phyloP scores from a whole-genome alignment of 805 yeast genomes.

The Metschnikowia bowlesiae region DNA sequence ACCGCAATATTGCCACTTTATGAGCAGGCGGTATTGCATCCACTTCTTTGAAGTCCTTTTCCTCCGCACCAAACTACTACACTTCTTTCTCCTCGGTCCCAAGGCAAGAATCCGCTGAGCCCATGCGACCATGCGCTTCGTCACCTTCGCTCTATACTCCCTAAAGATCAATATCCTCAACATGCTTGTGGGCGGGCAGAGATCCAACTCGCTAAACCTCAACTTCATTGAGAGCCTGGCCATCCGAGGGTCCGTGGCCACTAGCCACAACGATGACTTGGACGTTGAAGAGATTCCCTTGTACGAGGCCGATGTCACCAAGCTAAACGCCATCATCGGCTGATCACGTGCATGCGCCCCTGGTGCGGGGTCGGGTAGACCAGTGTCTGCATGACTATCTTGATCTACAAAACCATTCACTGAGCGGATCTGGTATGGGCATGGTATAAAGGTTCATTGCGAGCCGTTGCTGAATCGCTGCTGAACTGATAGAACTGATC shows the following conservation, averaged over 20 bases:
- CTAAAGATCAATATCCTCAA: slow-evolving; percentile 36
- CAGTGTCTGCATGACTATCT: no score
- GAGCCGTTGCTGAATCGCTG: no score
- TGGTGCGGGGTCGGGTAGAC: no score
- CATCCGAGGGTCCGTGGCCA: slow-evolving; percentile 25
- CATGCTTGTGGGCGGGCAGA: slow-evolving; percentile 29
- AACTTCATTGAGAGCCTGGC: slow-evolving; percentile 31
- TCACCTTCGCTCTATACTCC: slow-evolving; percentile 30
- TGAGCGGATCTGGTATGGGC: no score
- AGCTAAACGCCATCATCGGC: neutral
- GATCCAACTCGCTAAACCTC: slow-evolving; percentile 29
- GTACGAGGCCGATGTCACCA: neutral
- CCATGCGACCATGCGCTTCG: slow-evolving; percentile 25
- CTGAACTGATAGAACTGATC: no score
- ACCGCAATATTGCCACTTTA: neutral
- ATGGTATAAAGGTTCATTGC: no score
- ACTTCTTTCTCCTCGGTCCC: no score
- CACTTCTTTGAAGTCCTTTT: no score
- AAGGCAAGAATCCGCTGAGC: no score
- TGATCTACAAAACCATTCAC: no score
- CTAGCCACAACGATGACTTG: slow-evolving; percentile 21
- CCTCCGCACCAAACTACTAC: no score
- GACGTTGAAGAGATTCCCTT: neutral
- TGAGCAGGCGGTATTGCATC: neutral
- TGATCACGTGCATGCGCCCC: no score